Percentiles rank a stretch among this genome's conserved stretches.
Evolutionary conservation across 345 rosid species (phyloP).

Genomic region (Citrus sp.): DNA sequence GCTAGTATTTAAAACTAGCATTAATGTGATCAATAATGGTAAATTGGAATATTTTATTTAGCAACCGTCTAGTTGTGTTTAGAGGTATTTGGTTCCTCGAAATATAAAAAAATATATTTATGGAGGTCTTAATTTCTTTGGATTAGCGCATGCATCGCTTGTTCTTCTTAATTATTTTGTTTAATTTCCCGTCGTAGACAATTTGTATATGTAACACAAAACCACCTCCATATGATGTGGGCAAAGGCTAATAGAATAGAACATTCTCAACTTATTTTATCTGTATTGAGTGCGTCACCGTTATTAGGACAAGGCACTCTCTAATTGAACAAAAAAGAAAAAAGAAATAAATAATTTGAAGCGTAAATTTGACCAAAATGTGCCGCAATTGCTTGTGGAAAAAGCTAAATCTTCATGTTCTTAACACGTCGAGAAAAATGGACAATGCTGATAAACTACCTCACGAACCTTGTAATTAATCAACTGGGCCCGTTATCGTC

Average conservation of each 20-base stretch:
- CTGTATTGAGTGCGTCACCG: background rate
- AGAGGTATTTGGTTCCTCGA: no score
- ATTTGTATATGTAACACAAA: background rate
- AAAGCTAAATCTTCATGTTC: constrained; percentile 23
- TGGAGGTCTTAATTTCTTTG: rapidly evolving
- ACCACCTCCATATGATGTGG: background rate
- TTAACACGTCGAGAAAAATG: constrained; percentile 19
- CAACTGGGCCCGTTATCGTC: constrained; percentile 16
- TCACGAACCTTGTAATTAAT: background rate
- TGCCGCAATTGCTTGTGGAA: constrained; percentile 13
- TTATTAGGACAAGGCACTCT: background rate
- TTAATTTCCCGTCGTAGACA: no score
- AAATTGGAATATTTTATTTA: background rate
- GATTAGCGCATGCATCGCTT: no score
- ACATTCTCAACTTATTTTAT: background rate
- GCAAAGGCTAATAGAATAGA: background rate
- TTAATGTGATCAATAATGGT: no score
- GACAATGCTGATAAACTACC: constrained; percentile 44
- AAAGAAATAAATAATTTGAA: background rate
- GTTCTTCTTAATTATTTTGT: no score
- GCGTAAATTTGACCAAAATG: background rate
- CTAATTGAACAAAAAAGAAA: background rate
- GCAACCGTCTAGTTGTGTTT: rapidly evolving
- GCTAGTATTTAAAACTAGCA: no score
- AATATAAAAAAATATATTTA: no score